Percentiles rank a stretch among this genome's conserved stretches.
phyloP scores from a whole-genome alignment of 192 early-diverging fungal genomes.

The Hyaloraphidium curvatum region DNA sequence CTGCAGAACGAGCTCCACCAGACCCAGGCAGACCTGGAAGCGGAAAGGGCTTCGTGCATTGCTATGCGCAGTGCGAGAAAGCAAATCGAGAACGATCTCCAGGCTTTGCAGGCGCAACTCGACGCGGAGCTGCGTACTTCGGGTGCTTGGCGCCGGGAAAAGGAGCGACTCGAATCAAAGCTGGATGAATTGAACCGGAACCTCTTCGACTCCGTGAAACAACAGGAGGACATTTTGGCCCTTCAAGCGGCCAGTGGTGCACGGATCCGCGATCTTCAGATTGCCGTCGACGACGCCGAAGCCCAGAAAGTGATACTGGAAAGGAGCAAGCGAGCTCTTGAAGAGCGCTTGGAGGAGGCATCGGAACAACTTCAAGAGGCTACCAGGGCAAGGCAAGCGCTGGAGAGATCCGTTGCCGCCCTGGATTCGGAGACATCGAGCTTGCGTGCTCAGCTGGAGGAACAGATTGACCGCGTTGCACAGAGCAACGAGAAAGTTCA shows the following conservation, averaged over 20 bases:
- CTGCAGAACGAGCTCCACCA: constrained; percentile 73
- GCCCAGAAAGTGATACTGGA: constrained; percentile 41
- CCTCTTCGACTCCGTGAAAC: constrained; percentile 35
- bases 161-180: constrained; percentile 48
- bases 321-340: constrained; percentile 47
- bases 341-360: constrained; percentile 54
- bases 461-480: constrained; percentile 44
- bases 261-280: constrained; percentile 37
- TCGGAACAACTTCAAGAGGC: constrained; percentile 43
- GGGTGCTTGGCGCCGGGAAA: constrained; percentile 55
- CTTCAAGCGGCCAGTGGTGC: constrained; percentile 28
- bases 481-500: constrained; percentile 43
- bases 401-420: constrained; percentile 42
- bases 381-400: constrained; percentile 42
- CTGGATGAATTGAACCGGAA: constrained; percentile 46
- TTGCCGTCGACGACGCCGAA: constrained; percentile 44
- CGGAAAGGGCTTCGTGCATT: constrained; percentile 32
- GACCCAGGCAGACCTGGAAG: constrained; percentile 58
- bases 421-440: constrained; percentile 56
- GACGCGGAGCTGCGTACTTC: constrained; percentile 50
- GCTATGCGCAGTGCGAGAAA: constrained; percentile 51
- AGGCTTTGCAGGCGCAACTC: constrained; percentile 30
- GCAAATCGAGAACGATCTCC: constrained; percentile 42
- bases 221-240: constrained; percentile 39
- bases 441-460: constrained; percentile 49